Base-by-base conservation (phyloP, 108 stramenopile species). In the Bacterosira constricta region DNA sequence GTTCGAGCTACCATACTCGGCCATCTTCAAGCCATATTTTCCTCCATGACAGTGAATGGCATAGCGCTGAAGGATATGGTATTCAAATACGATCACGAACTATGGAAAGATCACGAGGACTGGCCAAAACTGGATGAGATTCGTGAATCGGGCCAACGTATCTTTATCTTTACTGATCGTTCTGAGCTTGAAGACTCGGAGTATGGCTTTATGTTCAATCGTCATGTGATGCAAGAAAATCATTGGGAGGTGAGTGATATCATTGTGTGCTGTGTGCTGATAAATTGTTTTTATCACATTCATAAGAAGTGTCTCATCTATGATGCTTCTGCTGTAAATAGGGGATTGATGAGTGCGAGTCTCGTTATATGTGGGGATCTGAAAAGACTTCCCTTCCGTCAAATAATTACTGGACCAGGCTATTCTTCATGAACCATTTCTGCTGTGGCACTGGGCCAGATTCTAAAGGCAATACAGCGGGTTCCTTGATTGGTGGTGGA, bases 401-500 rank as follows among this genome's bases (percentile, higher is more conserved):
- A 21, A 61, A 39, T 23, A 26, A 61, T 8, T 23, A n/a, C 8
- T 65, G 64, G 64, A 49, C 64, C 20, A 32, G 64, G 30, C 29
- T 65, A 2, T 65, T 50, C 27, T 51, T 65, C 17, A 49, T 65
- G 49, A 65, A 51, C 15, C 64, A 65, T 35, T 65, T 65, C 25
- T 46, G 30, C 27, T 65, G 45, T 15, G 30, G 18, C 12, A 47
- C 6, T 32, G 47, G 49, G 13, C 6, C 17, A 5, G 47, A 49
- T 18, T 17, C 15, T 6, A 18, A 49, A 18, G 17, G 17, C 20
- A 10, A 5, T 17, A 18, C 20, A 13, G 47, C 17, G 47, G 47
- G 20, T 6, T 13, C 6, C 20, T 49, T 49, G 47, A 6, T 49
- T 5, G 47, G 47, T 6, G 47, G 47, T 49, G 47, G 47, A 5